Percentiles rank a stretch among this genome's conserved stretches.
phyloP scores from a whole-genome alignment of 495 filamentous ascomycete species.

The Cryomyces antarcticus region DNA sequence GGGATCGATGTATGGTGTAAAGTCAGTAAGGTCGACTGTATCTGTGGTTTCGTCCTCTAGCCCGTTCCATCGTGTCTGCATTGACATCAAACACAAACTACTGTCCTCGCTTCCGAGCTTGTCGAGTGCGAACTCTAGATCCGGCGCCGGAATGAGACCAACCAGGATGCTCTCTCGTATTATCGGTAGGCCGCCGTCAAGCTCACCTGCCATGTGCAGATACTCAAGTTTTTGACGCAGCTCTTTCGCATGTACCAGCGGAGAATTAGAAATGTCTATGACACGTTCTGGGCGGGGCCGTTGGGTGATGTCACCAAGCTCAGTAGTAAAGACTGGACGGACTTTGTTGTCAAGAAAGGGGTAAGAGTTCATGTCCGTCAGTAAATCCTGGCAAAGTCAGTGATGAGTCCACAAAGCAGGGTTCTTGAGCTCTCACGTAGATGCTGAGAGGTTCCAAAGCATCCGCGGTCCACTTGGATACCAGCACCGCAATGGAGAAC shows the following conservation, averaged over 20 bases:
- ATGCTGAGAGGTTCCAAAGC: conserved; percentile 88
- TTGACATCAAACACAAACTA: conserved; percentile 62
- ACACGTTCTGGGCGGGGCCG: conserved; percentile 49
- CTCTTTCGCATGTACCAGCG: conserved; percentile 50
- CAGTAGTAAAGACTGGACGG: conserved; percentile 67
- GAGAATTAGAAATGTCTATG: conserved; percentile 72
- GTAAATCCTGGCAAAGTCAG: conserved; percentile 38
- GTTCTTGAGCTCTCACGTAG: no score
- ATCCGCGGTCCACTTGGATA: conserved; percentile 95
- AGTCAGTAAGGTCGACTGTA: conserved; percentile 49
- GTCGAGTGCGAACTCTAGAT: conserved; percentile 86
- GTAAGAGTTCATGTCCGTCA: conserved; percentile 94
- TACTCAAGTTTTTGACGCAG: conserved; percentile 63
- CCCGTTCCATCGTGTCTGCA: conserved; percentile 30
- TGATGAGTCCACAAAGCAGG: neutral
- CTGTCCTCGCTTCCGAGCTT: conserved; percentile 52
- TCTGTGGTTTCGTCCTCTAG: conserved; percentile 30
- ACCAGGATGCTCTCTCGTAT: conserved; percentile 59
- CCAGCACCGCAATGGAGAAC: conserved; percentile 79
- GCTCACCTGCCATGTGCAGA: conserved; percentile 67
- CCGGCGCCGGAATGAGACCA: conserved; percentile 81
- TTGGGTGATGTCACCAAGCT: conserved; percentile 70
- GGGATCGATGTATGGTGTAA: conserved; percentile 80
- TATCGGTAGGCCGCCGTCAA: conserved; percentile 83
- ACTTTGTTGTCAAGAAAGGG: conserved; percentile 90